Base-by-base conservation (phyloP, 2,329 filamentous ascomycete genomes). In the Aspergillus tubingensis region DNA sequence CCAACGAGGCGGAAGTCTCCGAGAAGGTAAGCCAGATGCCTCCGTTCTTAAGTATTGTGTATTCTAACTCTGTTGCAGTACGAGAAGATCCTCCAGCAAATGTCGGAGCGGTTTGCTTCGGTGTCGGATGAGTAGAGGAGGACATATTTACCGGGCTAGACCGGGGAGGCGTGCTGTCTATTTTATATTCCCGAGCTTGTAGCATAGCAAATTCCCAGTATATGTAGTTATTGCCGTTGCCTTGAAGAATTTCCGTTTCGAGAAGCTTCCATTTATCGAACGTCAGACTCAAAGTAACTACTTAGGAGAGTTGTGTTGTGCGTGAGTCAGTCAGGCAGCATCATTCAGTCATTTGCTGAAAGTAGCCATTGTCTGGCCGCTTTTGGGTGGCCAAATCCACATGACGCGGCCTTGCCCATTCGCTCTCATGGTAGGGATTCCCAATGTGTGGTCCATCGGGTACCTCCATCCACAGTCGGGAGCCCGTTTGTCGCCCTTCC, bases 101-200 rank as follows among this genome's bases (percentile, higher is more conserved):
- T 99, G 92, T 88, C 90, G 70, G 95, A 99, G 82, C 96, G 96
- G 82, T 99, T 99, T 81, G 95, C 95, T 53, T 89, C 92, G 41
- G 94, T 99, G 62, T 87, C 91, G 76, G 95, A 99, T 79, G 94
- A 98, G 85, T 99, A 92, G 74, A 68, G 52, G 51, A 51, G 41
- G 21, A 48, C 10, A 17, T 39, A 19, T 21, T 47, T 25, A 32
- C 15, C 36, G 19, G 32, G 32, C 21, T 21, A 7, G 39, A 4
- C 39, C 53, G 39, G 39, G n/a, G 32, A 36, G 43, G 39, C 36
- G 39, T 44, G 23, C 55, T 63, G 54, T 65, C 59, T 63, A 59
- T 66, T 67, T 63, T 58, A 59, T 58, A 54, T 55, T 36, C 56
- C 57, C 52, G 61, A 61, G 63, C 67, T 66, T 70, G 70, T 69